These are phyloP conservation scores for bread wheat (Triticum aestivum) DNA, from an alignment of 176 grass and related monocot genomes.

Conservation along the genomic window IWGSC_CS_RefSeq_v2.1 NC_057808.1:441357345-441357844, in stretches of 20 bases:
- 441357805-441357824: slow-evolving; percentile 33
- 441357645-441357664: not conserved
- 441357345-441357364: not conserved
- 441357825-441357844: slow-evolving; percentile 28
- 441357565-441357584: slow-evolving; percentile 61
- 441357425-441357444: slow-evolving; percentile 22
- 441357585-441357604: slow-evolving; percentile 8
- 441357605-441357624: slow-evolving; percentile 9
- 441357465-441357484: not conserved
- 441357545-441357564: not conserved
- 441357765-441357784: slow-evolving; percentile 44
- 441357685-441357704: not conserved
- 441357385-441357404: not conserved
- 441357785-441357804: slow-evolving; percentile 9
- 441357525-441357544: not conserved
- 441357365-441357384: not conserved
- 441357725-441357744: not conserved
- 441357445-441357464: slow-evolving; percentile 24
- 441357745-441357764: not conserved
- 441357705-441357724: slow-evolving; percentile 17
- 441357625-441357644: not conserved
- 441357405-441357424: not conserved
- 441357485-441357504: slow-evolving; percentile 35
- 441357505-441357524: not conserved
- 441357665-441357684: not conserved